phyloP scores from a whole-genome alignment of 768 basidiomycete genomes.

The Phylloporus scabripes region DNA sequence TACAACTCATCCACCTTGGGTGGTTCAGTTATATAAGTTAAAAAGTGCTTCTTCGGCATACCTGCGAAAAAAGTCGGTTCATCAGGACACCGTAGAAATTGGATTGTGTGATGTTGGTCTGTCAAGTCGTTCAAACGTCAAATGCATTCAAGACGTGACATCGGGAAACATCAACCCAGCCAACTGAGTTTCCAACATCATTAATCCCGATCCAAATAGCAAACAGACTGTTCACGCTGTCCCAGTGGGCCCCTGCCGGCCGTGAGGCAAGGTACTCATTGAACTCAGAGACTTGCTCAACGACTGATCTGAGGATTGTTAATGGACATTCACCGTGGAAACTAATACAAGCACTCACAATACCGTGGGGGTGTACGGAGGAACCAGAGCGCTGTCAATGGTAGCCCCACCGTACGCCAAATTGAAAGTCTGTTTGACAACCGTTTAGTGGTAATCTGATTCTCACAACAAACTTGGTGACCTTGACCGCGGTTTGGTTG shows the following conservation, averaged over 20 bases:
- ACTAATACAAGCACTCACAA: constrained; percentile 37
- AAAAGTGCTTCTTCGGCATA: neutral
- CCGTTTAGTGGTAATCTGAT: neutral
- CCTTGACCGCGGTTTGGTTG: constrained; percentile 51
- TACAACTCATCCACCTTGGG: constrained; percentile 19
- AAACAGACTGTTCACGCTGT: constrained; percentile 51
- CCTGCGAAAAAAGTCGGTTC: constrained; percentile 27
- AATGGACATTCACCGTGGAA: neutral
- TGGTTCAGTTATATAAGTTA: neutral
- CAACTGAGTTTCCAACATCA: constrained; percentile 37
- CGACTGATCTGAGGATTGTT: constrained; percentile 14
- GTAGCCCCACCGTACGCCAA: constrained; percentile 66
- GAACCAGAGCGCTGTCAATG: constrained; percentile 52
- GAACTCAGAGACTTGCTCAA: constrained; percentile 60
- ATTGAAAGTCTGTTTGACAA: constrained; percentile 48
- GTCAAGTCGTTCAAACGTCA: neutral
- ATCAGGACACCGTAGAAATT: constrained; percentile 24
- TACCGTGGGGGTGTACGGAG: constrained; percentile 47
- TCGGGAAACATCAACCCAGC: constrained; percentile 15
- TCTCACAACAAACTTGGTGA: constrained; percentile 11
- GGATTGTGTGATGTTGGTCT: constrained; percentile 22
- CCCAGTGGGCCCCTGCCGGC: constrained; percentile 52
- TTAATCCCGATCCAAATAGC: constrained; percentile 72
- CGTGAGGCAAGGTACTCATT: constrained; percentile 41
- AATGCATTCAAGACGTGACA: neutral